phyloP scores from a whole-genome alignment of 257 asterid species.

The Gentiana dahurica region DNA sequence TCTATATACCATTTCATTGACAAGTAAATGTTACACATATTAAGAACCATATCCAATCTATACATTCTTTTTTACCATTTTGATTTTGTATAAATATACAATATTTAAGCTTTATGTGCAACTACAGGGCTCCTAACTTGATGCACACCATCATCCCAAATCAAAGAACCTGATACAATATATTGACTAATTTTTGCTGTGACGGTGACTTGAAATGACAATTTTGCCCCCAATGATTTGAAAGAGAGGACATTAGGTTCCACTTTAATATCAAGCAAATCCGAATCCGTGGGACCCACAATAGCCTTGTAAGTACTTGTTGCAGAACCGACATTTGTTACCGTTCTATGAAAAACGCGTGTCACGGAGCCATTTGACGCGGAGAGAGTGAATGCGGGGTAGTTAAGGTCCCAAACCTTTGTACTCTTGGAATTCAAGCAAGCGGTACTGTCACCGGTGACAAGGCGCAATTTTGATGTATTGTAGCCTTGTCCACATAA shows the following conservation, averaged over 20 bases:
- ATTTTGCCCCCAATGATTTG: slow-evolving; percentile 27
- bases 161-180: slow-evolving; percentile 30
- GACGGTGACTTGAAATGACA: slow-evolving; percentile 24
- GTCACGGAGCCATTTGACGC: slow-evolving; percentile 1
- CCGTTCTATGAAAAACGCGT: slow-evolving; percentile 31
- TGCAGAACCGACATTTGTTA: slow-evolving; percentile 54
- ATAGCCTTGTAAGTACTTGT: slow-evolving; percentile 34
- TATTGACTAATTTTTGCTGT: slow-evolving; percentile 11
- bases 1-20: too few relatives aligned
- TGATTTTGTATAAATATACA: too few relatives aligned
- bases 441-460: slow-evolving; percentile 42
- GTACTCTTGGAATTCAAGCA: slow-evolving; percentile 33
- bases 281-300: slow-evolving; percentile 7
- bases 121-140: slow-evolving; percentile 56
- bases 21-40: too few relatives aligned
- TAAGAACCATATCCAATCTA: too few relatives aligned
- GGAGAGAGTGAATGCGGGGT: slow-evolving; percentile 46
- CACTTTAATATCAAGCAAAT: slow-evolving; percentile 24
- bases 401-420: slow-evolving; percentile 52
- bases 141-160: slow-evolving; percentile 48
- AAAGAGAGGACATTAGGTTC: slow-evolving; percentile 30
- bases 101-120: slow-evolving; percentile 9
- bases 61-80: too few relatives aligned
- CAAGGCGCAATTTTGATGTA: slow-evolving; percentile 23
- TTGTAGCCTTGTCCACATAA: slow-evolving; percentile 70